Base-by-base conservation (phyloP, 1,284 basidiomycete species). In the Farysia itapuensis region DNA sequence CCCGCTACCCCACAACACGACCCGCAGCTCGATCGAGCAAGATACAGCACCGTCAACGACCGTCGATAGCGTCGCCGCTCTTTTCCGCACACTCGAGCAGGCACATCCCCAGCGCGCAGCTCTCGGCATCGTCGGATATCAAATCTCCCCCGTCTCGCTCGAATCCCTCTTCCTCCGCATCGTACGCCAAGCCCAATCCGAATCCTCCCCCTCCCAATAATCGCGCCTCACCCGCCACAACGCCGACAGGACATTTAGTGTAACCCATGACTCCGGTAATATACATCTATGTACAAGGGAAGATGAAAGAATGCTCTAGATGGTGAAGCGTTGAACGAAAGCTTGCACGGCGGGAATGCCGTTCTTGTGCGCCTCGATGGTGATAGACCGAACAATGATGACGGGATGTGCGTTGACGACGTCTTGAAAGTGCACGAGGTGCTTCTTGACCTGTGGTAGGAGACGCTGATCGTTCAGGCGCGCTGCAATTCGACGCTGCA, bases 121-220 rank as follows among this genome's bases (percentile, higher is more conserved):
- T 21, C 50, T 32, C 5, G 56, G 56, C 1, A 37, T 59, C 12
- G 25, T 32, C 18, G 46, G 40, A 2, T 52, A 48, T 20, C 56
- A 59, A 39, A 47, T 54, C 24, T 39, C 35, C 12, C 56, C 56
- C 4, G 56, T 84, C 5, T 83, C 82, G 11, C 67, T 87, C 51
- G 86, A 88, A 73, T 86, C 83, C 57, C 83, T 86, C 19, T 87
- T 88, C 74, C 71, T 87, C 70, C 86, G 86, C 70, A 85, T 88
- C 18, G 86, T 87, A 43, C 78, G 85, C 44, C 81, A 83, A 28
- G 47, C 50, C 1, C 50, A 52, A 35, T 37, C 33, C n/a, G n/a
- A n/a, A n/a, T n/a, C n/a, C n/a, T n/a, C n/a, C n/a, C n/a, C n/a
- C n/a, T n/a, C n/a, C n/a, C n/a, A n/a, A n/a, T n/a, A n/a, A n/a